Evolutionary conservation across 371 early-diverging fungal genomes (phyloP).

Genomic region (Rhizomucor miehei): DNA sequence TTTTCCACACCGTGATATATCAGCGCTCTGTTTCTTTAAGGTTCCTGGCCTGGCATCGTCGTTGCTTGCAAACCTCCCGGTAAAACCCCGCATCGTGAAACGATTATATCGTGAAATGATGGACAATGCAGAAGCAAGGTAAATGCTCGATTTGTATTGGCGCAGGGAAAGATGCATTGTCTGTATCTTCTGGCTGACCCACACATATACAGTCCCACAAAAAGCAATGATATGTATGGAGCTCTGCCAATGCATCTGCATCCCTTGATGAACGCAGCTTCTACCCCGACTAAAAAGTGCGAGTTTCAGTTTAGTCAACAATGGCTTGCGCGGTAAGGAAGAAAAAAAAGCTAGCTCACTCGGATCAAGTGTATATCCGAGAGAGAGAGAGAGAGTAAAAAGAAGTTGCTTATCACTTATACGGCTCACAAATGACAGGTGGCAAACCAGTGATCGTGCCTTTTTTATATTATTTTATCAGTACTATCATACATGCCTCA

Average conservation of each 20-base stretch:
- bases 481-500: conserved; percentile 48
- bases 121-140: conserved; percentile 5
- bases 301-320: too few species aligned
- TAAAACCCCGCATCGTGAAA: conserved; percentile 31
- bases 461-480: conserved; percentile 58
- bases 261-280: too few species aligned
- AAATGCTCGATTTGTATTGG: background rate
- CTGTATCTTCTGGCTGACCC: background rate
- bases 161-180: background rate
- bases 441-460: conserved; percentile 61
- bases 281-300: too few species aligned
- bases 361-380: too few species aligned
- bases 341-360: too few species aligned
- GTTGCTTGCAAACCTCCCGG: conserved; percentile 37
- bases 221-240: too few species aligned
- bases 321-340: too few species aligned
- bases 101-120: conserved; percentile 38
- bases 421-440: conserved; percentile 26
- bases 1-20: background rate
- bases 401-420: too few species aligned
- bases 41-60: conserved; percentile 49
- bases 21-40: conserved; percentile 56
- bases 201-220: too few species aligned
- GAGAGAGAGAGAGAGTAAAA: too few species aligned
- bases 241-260: too few species aligned